These are phyloP conservation scores for Acacia concinna DNA, from an alignment of 331 rosid species.

Conservation along the genomic window DNA sequence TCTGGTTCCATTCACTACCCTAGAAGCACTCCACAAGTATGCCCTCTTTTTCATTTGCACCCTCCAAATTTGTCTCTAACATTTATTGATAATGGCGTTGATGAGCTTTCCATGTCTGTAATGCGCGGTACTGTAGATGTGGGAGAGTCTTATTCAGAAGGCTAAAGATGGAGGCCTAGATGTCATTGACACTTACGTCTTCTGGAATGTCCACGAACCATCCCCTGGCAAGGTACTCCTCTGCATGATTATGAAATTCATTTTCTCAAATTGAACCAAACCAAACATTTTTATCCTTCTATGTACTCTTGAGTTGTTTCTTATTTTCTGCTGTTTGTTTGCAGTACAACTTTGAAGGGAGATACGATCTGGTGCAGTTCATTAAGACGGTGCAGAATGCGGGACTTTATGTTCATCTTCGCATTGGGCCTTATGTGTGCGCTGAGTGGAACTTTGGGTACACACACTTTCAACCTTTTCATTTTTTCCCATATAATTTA, in stretches of 20 bases:
- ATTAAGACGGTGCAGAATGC: slow-evolving; percentile 82
- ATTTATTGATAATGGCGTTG: not conserved
- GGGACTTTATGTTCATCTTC: slow-evolving; percentile 90
- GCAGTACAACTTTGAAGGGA: slow-evolving; percentile 91
- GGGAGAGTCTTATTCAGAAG: slow-evolving; percentile 89
- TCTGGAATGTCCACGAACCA: slow-evolving; percentile 96
- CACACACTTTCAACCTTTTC: slow-evolving; percentile 7
- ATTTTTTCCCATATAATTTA: not conserved
- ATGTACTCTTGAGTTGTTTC: not conserved
- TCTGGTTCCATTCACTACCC: slow-evolving; percentile 99
- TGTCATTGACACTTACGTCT: slow-evolving; percentile 88
- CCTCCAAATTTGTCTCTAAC: slow-evolving; percentile 8
- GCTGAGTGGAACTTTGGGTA: slow-evolving; percentile 99
- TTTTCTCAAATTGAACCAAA: not conserved
- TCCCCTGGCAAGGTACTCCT: slow-evolving; percentile 76
- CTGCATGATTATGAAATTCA: not conserved
- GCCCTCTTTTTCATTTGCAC: not conserved
- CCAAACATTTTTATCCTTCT: not conserved
- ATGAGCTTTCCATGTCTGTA: slow-evolving; percentile 16
- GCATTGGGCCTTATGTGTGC: slow-evolving; percentile 96
- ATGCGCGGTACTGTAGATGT: slow-evolving; percentile 64
- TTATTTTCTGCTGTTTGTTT: slow-evolving; percentile 30
- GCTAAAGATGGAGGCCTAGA: slow-evolving; percentile 95
- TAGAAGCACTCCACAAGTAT: slow-evolving; percentile 88
- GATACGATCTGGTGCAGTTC: slow-evolving; percentile 85